Conservation (phyloP, 2,329 filamentous ascomycete genomes). For the Trichoderma asperellum region DNA sequence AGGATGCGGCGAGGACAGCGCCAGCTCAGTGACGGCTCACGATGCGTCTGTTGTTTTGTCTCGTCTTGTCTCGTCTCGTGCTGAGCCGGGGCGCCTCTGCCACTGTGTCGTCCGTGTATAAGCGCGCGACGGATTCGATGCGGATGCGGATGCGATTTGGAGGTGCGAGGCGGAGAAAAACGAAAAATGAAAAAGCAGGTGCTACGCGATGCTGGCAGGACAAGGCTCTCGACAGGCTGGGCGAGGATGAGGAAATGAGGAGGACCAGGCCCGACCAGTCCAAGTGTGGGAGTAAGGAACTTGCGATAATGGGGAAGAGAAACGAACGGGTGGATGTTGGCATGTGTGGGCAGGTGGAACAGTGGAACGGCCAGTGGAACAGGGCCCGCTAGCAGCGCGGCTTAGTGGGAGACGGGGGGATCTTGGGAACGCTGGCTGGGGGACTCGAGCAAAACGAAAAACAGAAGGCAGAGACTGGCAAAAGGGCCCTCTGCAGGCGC, state of each 20-base stretch:
- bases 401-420: conserved; percentile 15
- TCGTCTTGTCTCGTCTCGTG: conserved; percentile 17
- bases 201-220: conserved; percentile 22
- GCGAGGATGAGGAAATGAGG: conserved; percentile 17
- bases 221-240: conserved; percentile 25
- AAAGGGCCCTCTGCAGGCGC: neutral
- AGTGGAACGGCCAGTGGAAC: conserved; percentile 14
- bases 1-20: neutral
- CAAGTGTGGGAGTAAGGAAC: conserved; percentile 13
- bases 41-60: conserved; percentile 11
- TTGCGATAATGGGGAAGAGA: conserved; percentile 27
- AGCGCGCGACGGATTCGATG: conserved; percentile 4
- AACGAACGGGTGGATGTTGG: neutral
- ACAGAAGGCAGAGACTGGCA: neutral
- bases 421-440: neutral
- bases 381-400: conserved; percentile 9
- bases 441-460: neutral
- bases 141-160: neutral
- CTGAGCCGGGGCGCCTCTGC: neutral
- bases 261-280: neutral
- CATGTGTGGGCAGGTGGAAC: neutral
- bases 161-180: neutral
- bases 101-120: neutral
- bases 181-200: neutral
- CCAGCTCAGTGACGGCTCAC: neutral